Evolutionary conservation across 2,329 filamentous ascomycete genomes (phyloP), one percentile per base, ranked within the genome.

Genomic region (Knufia fluminis): DNA sequence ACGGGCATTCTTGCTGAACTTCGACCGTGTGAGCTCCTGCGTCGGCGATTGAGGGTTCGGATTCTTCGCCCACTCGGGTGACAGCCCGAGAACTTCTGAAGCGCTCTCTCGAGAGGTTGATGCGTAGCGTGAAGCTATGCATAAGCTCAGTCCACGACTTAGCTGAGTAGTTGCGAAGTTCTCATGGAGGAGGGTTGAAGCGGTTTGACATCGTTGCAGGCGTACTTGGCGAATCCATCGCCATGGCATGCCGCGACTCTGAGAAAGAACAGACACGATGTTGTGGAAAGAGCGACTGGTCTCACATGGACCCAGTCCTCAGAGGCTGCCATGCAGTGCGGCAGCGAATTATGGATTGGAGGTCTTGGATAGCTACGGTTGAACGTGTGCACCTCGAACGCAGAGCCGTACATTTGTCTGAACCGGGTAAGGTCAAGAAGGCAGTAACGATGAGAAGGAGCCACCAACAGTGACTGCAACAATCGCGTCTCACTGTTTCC

Each of bases 161-260:
- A 9, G 24, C 20, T 28, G 19, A 17, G 16, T 22, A 10, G 31
- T 46, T 22, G 43, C 19, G 28, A 36, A 7, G 7, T 3, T 6
- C 24, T 46, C 22, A 22, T 19, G 33, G 23, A 8, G 45, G 20
- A 48, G 22, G 20, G 4, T 26, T 10, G 17, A 14, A 36, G n/a
- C n/a, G 16, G n/a, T 10, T 7, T 16, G 40, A 28, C 19, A 12
- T 23, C 32, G 31, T 35, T 35, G 28, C 43, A 46, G 32, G 32
- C 32, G 36, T 46, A 31, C n/a, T 23, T 22, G 32, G 16, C 43
- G 43, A 38, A 33, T 17, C 17, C n/a, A 39, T 10, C 45, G 45
- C 33, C 45, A 48, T 48, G 22, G 14, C 45, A 48, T 48, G 23
- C 45, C 45, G 45, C 35, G 40, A 46, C 20, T 28, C 7, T 6